phyloP scores from a whole-genome alignment of 441 rosid genomes.

The Pelargonium exstipulatum region DNA sequence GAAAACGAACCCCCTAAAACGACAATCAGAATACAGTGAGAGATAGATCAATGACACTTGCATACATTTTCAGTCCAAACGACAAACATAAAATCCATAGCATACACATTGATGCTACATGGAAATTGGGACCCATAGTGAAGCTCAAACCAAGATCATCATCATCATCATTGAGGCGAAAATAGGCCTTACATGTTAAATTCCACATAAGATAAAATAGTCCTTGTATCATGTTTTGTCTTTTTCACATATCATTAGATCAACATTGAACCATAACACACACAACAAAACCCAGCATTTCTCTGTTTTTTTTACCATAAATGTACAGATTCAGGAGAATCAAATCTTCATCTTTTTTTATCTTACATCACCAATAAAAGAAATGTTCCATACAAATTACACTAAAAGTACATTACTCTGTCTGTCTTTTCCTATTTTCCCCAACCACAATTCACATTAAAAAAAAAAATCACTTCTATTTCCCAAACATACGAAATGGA shows the following conservation, averaged over 20 bases:
- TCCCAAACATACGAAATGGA: background rate
- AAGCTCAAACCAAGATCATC: no score
- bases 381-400: background rate
- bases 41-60: slow-evolving; percentile 7
- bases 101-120: no score
- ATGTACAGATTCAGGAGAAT: background rate
- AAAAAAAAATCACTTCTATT: background rate
- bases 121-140: no score
- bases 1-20: slow-evolving; percentile 72
- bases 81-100: background rate
- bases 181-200: no score
- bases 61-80: background rate
- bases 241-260: no score
- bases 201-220: background rate
- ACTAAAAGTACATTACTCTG: background rate
- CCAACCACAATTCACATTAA: no score
- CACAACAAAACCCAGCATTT: background rate
- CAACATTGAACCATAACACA: background rate
- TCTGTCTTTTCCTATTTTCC: no score
- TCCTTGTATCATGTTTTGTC: background rate
- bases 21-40: slow-evolving; percentile 7
- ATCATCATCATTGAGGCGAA: no score
- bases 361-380: no score
- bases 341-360: background rate
- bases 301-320: background rate